Conservation (phyloP, 345 rosid species). For the Citrus trifoliata region DNA sequence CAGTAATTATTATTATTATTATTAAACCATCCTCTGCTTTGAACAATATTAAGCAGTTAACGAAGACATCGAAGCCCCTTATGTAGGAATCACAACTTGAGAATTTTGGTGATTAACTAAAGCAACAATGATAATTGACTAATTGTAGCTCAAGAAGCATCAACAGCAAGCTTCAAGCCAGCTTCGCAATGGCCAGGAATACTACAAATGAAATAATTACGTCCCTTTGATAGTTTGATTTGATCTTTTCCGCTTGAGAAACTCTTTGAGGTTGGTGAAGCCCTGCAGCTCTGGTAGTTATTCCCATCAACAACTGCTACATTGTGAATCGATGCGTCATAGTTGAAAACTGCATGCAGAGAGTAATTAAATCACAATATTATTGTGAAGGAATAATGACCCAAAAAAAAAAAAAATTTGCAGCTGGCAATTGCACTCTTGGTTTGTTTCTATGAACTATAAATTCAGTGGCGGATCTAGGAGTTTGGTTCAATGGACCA, state of each 20-base stretch:
- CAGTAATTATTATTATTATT: no score
- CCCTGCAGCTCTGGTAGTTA: constrained; percentile 10
- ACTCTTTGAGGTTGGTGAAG: constrained; percentile 1
- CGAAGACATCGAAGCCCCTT: neutral
- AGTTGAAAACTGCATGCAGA: constrained; percentile 18
- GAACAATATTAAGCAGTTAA: neutral
- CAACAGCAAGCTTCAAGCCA: constrained; percentile 23
- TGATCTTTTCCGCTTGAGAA: constrained; percentile 19
- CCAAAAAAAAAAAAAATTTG: neutral
- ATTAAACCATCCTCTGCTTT: no score
- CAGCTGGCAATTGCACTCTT: neutral
- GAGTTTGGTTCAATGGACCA: no score
- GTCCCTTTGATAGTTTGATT: constrained; percentile 16
- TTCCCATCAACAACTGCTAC: constrained; percentile 16
- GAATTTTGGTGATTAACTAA: neutral
- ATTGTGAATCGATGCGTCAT: constrained; percentile 19
- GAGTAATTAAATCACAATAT: neutral
- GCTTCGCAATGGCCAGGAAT: constrained; percentile 22
- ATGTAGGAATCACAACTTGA: neutral
- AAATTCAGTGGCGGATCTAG: no score
- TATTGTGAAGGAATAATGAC: neutral
- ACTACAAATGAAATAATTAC: constrained; percentile 25
- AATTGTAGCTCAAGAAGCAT: constrained; percentile 14
- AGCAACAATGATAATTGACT: neutral
- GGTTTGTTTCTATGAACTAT: neutral